Evolutionary conservation across 2,329 filamentous ascomycete species (phyloP).

Genomic region (Xylariaceae sp.): DNA sequence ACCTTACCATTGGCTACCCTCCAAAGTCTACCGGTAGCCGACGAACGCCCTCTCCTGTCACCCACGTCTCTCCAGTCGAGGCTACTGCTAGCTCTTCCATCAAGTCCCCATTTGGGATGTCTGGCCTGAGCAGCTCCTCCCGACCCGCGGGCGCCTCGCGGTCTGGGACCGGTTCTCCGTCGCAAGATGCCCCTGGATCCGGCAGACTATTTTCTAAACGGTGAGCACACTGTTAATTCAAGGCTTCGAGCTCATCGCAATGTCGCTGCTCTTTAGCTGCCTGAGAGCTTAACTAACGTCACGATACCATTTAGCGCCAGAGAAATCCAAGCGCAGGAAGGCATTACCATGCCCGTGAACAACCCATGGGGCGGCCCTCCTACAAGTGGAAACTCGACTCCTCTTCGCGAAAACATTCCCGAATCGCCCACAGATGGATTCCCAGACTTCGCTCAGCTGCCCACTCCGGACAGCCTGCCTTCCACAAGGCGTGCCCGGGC

Average conservation of each 20-base stretch:
- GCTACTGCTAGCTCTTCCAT: conserved; percentile 56
- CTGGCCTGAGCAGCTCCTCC: conserved; percentile 57
- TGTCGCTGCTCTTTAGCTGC: conserved; percentile 11
- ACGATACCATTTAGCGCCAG: conserved; percentile 59
- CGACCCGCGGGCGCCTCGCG: conserved; percentile 61
- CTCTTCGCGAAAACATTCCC: conserved; percentile 92
- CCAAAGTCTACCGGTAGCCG: conserved; percentile 63
- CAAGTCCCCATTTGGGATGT: conserved; percentile 70
- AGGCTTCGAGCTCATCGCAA: neutral
- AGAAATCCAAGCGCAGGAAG: conserved; percentile 97
- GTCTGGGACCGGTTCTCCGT: conserved; percentile 92
- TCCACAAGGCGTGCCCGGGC: conserved; percentile 78
- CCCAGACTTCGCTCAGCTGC: conserved; percentile 76
- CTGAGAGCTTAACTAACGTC: conserved; percentile 16
- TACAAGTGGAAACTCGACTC: conserved; percentile 93
- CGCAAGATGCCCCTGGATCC: conserved; percentile 75
- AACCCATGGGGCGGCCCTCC: conserved; percentile 90
- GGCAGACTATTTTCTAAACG: conserved; percentile 83
- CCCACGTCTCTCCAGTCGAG: conserved; percentile 67
- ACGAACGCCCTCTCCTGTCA: conserved; percentile 76
- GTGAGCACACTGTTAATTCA: conserved; percentile 49
- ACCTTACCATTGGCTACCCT: conserved; percentile 80
- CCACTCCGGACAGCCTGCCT: conserved; percentile 62
- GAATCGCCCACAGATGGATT: conserved; percentile 96
- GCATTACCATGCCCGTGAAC: conserved; percentile 61